A percentile compares a stretch with the other conserved stretches of the same genome.
Conservation (phyloP, 441 rosid genomes). For the Caryocar brasiliense region DNA sequence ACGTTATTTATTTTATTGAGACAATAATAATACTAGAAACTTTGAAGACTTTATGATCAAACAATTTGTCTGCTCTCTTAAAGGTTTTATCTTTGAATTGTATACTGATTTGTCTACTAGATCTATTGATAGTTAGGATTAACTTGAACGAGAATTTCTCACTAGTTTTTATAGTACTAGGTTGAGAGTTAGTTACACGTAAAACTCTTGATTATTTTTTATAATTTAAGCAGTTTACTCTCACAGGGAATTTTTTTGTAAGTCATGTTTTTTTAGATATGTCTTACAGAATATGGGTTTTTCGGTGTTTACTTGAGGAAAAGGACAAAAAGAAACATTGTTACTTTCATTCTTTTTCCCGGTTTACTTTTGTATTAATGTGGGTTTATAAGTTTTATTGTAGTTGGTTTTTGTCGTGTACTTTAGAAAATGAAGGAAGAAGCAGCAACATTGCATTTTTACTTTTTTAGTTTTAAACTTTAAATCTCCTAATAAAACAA, state of each 20-base stretch:
- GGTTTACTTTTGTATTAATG: conserved; percentile 16
- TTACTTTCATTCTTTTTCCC: conserved; percentile 27
- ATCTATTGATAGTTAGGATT: too few species aligned
- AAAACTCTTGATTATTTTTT: conserved; percentile 30
- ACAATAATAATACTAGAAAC: too few species aligned
- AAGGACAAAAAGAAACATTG: conserved; percentile 18
- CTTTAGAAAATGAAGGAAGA: conserved; percentile 17
- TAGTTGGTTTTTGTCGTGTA: conserved; percentile 16
- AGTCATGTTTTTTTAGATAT: conserved; percentile 40
- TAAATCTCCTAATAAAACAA: neutral
- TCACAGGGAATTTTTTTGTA: conserved; percentile 9
- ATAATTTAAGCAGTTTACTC: conserved; percentile 15
- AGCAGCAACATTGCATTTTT: conserved; percentile 20
- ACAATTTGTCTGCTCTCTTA: too few species aligned
- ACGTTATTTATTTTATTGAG: too few species aligned
- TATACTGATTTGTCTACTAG: too few species aligned
- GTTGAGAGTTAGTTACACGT: too few species aligned
- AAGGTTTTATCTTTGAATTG: too few species aligned
- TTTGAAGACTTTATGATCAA: too few species aligned
- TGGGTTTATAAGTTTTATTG: conserved; percentile 22
- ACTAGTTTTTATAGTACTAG: too few species aligned
- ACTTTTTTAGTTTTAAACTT: conserved; percentile 1
- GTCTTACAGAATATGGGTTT: conserved; percentile 21
- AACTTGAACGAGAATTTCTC: too few species aligned
- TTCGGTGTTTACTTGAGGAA: conserved; percentile 18